Conservation (phyloP, 2,329 filamentous ascomycete genomes). For the Blastomyces silverae region DNA sequence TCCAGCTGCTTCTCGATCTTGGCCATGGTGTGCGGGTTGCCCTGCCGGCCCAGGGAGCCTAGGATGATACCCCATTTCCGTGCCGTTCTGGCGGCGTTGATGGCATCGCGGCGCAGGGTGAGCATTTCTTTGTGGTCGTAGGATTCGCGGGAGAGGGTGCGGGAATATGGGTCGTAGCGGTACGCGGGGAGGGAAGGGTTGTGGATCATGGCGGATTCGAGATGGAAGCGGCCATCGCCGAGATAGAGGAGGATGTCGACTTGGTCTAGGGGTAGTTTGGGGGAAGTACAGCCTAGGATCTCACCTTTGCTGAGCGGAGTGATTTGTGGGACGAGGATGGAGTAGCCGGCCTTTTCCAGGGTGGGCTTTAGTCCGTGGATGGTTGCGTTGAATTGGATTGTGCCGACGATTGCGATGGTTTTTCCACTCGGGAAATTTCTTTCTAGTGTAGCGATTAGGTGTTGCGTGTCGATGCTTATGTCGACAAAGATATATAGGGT, state of each 20-base stretch:
- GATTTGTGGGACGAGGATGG: conserved; percentile 82
- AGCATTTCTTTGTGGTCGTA: conserved; percentile 94
- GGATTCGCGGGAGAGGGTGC: conserved; percentile 80
- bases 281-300: conserved; percentile 95
- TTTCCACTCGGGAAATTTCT: conserved; percentile 81
- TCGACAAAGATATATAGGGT: conserved; percentile 98
- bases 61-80: conserved; percentile 93
- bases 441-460: conserved; percentile 78
- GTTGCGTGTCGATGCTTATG: conserved; percentile 86
- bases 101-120: conserved; percentile 67
- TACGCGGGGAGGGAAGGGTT: conserved; percentile 88
- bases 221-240: conserved; percentile 87
- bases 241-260: conserved; percentile 81
- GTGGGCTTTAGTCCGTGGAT: conserved; percentile 75
- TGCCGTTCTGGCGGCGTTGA: conserved; percentile 55
- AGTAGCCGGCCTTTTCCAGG: conserved; percentile 78
- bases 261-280: conserved; percentile 53
- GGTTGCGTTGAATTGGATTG: conserved; percentile 97
- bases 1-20: conserved; percentile 74
- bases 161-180: conserved; percentile 92
- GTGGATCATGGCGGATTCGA: conserved; percentile 98
- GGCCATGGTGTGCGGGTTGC: conserved; percentile 85
- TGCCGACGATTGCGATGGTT: conserved; percentile 87
- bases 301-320: conserved; percentile 88
- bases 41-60: conserved; percentile 84